phyloP scores from a whole-genome alignment of 2,329 filamentous ascomycete species.

The Fusarium beomiforme region DNA sequence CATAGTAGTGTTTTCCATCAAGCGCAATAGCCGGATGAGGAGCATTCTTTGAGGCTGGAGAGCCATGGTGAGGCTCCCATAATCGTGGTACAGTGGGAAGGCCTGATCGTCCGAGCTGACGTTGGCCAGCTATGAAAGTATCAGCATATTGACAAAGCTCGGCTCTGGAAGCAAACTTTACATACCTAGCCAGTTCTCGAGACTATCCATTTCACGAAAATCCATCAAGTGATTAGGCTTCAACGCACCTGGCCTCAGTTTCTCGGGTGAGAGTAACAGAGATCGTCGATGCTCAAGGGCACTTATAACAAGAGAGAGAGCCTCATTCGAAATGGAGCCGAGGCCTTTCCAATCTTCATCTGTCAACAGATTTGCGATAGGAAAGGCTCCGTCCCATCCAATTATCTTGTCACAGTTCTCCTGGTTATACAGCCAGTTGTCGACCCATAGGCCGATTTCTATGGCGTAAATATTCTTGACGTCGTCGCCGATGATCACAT shows the following conservation, averaged over 20 bases:
- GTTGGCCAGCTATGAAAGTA: constrained; percentile 43
- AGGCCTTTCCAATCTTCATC: constrained; percentile 43
- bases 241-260: constrained; percentile 1
- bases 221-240: constrained; percentile 42
- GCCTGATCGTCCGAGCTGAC: constrained; percentile 41
- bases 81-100: constrained; percentile 43
- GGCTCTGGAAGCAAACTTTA: neutral
- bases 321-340: constrained; percentile 45
- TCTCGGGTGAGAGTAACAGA: constrained; percentile 36
- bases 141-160: constrained; percentile 19
- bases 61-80: constrained; percentile 30
- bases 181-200: constrained; percentile 53
- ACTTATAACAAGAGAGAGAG: constrained; percentile 41
- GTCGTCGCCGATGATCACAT: constrained; percentile 46
- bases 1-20: constrained; percentile 43
- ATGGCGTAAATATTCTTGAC: constrained; percentile 38
- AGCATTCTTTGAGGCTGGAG: constrained; percentile 29
- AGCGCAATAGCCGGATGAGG: constrained; percentile 28
- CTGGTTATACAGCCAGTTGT: constrained; percentile 47
- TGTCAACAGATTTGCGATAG: constrained; percentile 44
- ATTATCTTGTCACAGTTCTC: constrained; percentile 47
- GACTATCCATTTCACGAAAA: constrained; percentile 38
- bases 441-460: constrained; percentile 50
- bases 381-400: constrained; percentile 41
- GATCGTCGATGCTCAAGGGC: constrained; percentile 48